Base-by-base conservation (phyloP, 163 green algal species). In the Chloromonas sp. region DNA sequence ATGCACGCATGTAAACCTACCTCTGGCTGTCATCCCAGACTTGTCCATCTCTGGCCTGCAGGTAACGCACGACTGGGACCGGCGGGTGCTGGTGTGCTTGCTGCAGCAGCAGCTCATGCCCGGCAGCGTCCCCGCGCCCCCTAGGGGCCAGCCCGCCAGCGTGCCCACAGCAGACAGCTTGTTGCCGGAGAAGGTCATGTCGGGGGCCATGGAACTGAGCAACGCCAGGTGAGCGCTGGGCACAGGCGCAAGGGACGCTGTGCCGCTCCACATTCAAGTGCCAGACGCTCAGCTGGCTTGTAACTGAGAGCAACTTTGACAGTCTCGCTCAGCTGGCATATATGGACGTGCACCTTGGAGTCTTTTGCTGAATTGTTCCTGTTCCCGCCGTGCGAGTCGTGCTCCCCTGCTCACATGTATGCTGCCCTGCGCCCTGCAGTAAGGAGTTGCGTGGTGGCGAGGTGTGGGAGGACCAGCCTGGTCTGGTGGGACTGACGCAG, bases 11-110 rank as follows among this genome's bases (percentile, higher is more conserved):
- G 36, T 36, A 36, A 36, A 36, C 36, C 36, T 36, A 36, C 36
- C 36, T 36, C 36, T 36, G 36, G 36, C 36, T 36, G 36, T 36
- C 36, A 36, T 36, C 36, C 36, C 36, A 36, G 36, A 36, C 36
- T 36, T 36, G 36, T 36, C 36, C 36, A 36, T 36, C 36, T 36
- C 36, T 36, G 36, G 36, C 0, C 5, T 66, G 78, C 80, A 83
- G 80, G 84, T 91, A 36, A 91, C 85, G 3, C 85, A 91, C 61
- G 87, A 91, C 83, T 91, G 87, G 87, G 87, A 91, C 85, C 85
- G 87, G 1, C 83, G 87, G 2, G 81, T 91, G 77, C 70, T 91
- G 81, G 84, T 84, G 36, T 86, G 71, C 60, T 84, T 89, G 71
- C 84, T 91, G 70, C 58, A 58, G 14, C 83, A 87, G 84, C 87